phyloP scores from a whole-genome alignment of 1,284 basidiomycete species.

The Melanopsichium pennsylvanicum region DNA sequence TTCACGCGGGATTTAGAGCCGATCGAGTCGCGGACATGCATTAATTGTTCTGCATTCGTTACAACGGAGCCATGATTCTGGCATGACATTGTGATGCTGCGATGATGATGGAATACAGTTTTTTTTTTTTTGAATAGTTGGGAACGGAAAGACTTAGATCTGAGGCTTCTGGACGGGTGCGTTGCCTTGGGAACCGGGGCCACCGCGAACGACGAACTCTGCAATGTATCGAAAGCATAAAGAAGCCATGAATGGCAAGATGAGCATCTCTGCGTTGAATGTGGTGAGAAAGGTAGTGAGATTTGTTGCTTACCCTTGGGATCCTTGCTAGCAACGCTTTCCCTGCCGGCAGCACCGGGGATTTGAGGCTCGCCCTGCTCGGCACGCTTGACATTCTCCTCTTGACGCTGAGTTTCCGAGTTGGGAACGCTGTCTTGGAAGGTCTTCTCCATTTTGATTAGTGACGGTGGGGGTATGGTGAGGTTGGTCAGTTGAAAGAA shows the following conservation, averaged over 20 bases:
- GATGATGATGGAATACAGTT: background rate
- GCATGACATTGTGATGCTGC: slow-evolving; percentile 4
- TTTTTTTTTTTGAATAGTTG: background rate
- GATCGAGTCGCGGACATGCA: too few species aligned
- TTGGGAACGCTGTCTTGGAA: slow-evolving; percentile 42
- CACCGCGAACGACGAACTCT: slow-evolving; percentile 51
- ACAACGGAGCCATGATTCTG: too few species aligned
- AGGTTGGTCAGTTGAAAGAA: background rate
- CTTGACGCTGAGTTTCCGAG: slow-evolving; percentile 36
- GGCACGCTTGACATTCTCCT: slow-evolving; percentile 40
- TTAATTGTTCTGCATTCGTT: slow-evolving; percentile 2
- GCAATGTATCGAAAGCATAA: background rate
- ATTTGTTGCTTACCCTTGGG: slow-evolving; percentile 48
- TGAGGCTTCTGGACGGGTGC: slow-evolving; percentile 49
- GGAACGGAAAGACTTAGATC: slow-evolving; percentile 21
- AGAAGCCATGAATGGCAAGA: too few species aligned
- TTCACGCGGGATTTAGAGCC: too few species aligned
- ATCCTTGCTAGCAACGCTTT: slow-evolving; percentile 44
- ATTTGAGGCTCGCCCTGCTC: slow-evolving; percentile 46
- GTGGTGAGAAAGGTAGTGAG: background rate
- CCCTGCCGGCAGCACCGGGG: slow-evolving; percentile 43
- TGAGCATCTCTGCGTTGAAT: background rate
- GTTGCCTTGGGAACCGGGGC: slow-evolving; percentile 46
- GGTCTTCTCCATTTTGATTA: slow-evolving; percentile 44
- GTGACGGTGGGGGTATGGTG: background rate